Evolutionary conservation across 106 monocot genomes (phyloP).

Genomic region (Chionographis japonica): DNA sequence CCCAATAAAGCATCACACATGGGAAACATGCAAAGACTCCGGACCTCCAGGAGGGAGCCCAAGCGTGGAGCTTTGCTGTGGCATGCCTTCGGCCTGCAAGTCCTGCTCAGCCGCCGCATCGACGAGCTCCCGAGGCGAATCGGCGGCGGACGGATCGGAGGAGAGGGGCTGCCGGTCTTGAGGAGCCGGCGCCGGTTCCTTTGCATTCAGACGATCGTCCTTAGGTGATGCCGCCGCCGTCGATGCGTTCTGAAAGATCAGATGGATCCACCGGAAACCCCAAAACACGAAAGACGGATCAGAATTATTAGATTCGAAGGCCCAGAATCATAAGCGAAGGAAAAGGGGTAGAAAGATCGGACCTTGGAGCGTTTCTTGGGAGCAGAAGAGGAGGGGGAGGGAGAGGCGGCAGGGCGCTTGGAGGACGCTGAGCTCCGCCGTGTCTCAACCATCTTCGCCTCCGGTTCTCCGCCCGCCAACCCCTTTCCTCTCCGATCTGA

Average conservation of each 20-base stretch:
- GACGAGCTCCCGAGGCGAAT: neutral
- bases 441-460: neutral
- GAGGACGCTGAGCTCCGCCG: conserved; percentile 4
- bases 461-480: neutral
- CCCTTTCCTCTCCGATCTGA: neutral
- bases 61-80: neutral
- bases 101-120: neutral
- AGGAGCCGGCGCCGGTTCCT: no score
- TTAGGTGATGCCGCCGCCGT: neutral
- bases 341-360: neutral
- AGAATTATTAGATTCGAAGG: neutral
- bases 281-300: no score
- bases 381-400: neutral
- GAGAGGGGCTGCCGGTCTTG: no score
- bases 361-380: neutral
- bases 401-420: neutral
- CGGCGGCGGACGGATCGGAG: neutral
- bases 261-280: neutral
- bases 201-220: no score
- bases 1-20: neutral
- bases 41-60: neutral
- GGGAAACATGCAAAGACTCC: neutral
- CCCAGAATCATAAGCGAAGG: neutral
- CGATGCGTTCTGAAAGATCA: neutral
- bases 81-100: neutral